Conservation (phyloP, 495 filamentous ascomycete species). For the Penicillium odoratum region DNA sequence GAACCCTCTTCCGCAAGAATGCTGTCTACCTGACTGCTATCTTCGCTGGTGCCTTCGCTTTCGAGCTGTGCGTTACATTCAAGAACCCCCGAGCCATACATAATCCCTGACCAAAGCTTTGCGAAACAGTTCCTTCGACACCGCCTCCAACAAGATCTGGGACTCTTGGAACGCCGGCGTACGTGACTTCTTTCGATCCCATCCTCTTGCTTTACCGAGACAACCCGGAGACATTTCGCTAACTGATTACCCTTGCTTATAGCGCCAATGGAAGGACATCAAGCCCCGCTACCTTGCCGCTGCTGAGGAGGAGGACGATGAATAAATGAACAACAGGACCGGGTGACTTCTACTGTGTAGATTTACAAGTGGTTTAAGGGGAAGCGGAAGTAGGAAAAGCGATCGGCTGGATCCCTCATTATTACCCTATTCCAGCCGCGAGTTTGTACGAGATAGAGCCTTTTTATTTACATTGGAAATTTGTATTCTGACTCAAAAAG, state of each 20-base stretch:
- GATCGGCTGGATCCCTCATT: conserved; percentile 22
- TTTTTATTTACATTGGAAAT: conserved; percentile 19
- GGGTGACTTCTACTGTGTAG: conserved; percentile 12
- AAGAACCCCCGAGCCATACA: conserved; percentile 6
- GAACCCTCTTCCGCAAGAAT: conserved; percentile 82
- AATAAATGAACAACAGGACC: conserved; percentile 28
- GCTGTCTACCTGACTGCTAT: conserved; percentile 79
- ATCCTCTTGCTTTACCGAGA: conserved; percentile 7
- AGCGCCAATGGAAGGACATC: conserved; percentile 99
- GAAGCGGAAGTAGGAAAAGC: conserved; percentile 22
- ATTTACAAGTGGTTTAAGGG: conserved; percentile 18
- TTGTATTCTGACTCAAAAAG: conserved; percentile 25
- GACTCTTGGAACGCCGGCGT: conserved; percentile 86
- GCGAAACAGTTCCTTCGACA: conserved; percentile 70
- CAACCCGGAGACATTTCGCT: conserved; percentile 22
- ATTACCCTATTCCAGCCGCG: conserved; percentile 27
- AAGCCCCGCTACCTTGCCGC: conserved; percentile 77
- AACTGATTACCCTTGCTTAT: conserved; percentile 25
- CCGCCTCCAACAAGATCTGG: conserved; percentile 78
- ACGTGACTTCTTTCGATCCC: conserved; percentile 39
- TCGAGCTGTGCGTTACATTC: conserved; percentile 75
- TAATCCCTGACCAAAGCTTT: conserved; percentile 16
- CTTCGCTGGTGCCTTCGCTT: conserved; percentile 84
- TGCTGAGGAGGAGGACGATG: conserved; percentile 58
- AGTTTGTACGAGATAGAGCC: conserved; percentile 42